Conservation (phyloP, 208 protist genomes). For the Herpetomonas tarakana region DNA sequence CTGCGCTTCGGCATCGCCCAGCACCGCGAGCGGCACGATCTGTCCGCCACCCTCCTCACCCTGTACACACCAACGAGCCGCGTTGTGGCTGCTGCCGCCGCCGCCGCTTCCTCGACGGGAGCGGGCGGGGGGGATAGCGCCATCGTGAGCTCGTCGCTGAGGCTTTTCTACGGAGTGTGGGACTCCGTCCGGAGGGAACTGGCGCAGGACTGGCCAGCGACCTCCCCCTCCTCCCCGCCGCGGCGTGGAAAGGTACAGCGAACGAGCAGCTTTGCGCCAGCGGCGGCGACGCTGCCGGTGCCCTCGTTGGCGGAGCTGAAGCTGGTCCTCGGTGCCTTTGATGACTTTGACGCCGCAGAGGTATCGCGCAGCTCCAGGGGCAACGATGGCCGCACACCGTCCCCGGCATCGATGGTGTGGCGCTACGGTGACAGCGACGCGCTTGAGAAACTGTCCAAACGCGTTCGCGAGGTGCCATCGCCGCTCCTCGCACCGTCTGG, state of each 20-base stretch:
- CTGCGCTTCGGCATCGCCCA: slow-evolving; percentile 38
- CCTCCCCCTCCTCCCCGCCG: background rate
- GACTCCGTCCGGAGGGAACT: slow-evolving; percentile 23
- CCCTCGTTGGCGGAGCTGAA: slow-evolving; percentile 28
- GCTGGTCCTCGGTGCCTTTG: slow-evolving; percentile 28
- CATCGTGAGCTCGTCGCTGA: slow-evolving; percentile 13
- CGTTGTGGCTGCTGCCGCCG: slow-evolving; percentile 5
- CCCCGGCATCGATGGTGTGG: too few relatives aligned
- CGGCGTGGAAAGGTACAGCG: background rate
- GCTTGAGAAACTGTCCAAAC: too few relatives aligned
- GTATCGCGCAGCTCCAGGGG: too few relatives aligned
- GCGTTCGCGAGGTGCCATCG: background rate
- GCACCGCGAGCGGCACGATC: slow-evolving; percentile 31
- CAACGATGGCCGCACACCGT: too few relatives aligned
- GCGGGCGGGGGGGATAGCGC: too few relatives aligned
- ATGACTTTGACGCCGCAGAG: slow-evolving; percentile 16
- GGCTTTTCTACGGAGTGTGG: slow-evolving; percentile 32
- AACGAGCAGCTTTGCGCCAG: background rate
- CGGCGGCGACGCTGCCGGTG: slow-evolving; percentile 8
- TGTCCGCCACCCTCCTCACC: slow-evolving; percentile 25
- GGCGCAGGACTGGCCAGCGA: slow-evolving; percentile 2
- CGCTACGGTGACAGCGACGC: too few relatives aligned
- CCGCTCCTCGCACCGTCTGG: too few relatives aligned
- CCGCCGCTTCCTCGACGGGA: slow-evolving; percentile 4
- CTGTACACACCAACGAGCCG: slow-evolving; percentile 19